Percentiles rank a stretch among this genome's conserved stretches.
Evolutionary conservation across 345 rosid species (phyloP).

Genomic region (Jatropha curcas): DNA sequence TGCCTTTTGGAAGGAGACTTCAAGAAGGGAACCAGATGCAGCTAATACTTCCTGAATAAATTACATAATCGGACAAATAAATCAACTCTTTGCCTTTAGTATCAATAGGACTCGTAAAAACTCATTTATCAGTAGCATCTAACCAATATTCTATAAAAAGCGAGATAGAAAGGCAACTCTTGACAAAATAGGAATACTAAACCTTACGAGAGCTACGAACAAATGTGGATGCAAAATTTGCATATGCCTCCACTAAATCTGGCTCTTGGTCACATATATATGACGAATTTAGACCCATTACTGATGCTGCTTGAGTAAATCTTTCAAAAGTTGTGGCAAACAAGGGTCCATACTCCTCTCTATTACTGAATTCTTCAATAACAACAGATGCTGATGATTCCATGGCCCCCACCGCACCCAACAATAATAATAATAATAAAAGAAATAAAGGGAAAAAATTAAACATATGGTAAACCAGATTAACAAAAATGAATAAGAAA

Average conservation of each 20-base stretch:
- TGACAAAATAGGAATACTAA: constrained; percentile 25
- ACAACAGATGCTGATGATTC: constrained; percentile 70
- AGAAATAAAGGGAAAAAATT: background rate
- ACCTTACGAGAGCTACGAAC: constrained; percentile 82
- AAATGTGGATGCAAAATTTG: constrained; percentile 79
- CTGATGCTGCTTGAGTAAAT: constrained; percentile 76
- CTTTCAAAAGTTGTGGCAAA: constrained; percentile 79
- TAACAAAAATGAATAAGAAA: background rate
- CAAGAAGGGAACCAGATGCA: constrained; percentile 72
- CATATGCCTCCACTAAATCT: constrained; percentile 91
- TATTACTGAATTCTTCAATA: constrained; percentile 86
- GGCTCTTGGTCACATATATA: constrained; percentile 98
- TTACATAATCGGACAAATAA: constrained; percentile 11
- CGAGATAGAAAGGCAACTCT: background rate
- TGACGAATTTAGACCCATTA: constrained; percentile 82
- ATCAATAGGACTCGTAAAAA: constrained; percentile 6
- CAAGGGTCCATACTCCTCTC: constrained; percentile 76
- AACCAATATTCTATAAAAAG: background rate
- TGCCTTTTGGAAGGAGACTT: constrained; percentile 91
- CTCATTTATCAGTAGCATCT: constrained; percentile 1
- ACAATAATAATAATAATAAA: constrained; percentile 8
- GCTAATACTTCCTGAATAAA: constrained; percentile 76
- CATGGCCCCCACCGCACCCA: background rate
- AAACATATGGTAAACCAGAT: background rate
- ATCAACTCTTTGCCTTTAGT: constrained; percentile 13